Percentiles rank a stretch among this genome's conserved stretches.
phyloP scores from a whole-genome alignment of 1,284 basidiomycete species.

The Chondrostereum purpureum region DNA sequence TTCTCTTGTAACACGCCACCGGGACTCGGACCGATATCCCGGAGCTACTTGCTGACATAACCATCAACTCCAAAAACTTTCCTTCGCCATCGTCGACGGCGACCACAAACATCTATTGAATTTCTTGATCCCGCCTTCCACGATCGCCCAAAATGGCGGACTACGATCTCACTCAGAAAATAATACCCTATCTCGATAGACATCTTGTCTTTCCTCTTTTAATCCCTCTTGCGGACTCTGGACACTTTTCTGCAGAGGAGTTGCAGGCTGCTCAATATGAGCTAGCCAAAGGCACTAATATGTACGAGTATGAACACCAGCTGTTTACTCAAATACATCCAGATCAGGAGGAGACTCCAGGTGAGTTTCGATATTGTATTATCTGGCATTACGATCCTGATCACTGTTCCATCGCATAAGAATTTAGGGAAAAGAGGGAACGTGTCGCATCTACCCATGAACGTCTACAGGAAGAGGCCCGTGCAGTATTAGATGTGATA shows the following conservation, averaged over 20 bases:
- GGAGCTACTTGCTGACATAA: neutral
- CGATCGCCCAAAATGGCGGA: slow-evolving; percentile 77
- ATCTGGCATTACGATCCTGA: neutral
- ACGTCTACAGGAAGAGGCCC: slow-evolving; percentile 80
- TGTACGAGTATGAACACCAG: neutral
- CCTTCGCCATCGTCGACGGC: neutral
- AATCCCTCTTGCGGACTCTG: neutral
- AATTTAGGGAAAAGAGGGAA: slow-evolving; percentile 77
- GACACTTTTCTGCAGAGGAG: neutral
- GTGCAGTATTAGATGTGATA: slow-evolving; percentile 91
- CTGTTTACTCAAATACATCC: slow-evolving; percentile 2
- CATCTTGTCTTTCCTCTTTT: slow-evolving; percentile 3
- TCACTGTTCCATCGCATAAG: slow-evolving; percentile 34
- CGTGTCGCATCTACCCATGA: slow-evolving; percentile 82
- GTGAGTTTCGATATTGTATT: neutral
- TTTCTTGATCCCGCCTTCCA: no score
- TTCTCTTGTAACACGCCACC: no score
- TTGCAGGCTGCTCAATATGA: neutral
- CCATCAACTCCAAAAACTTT: neutral
- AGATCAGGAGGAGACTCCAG: neutral
- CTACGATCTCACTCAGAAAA: slow-evolving; percentile 84
- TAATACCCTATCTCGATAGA: slow-evolving; percentile 44
- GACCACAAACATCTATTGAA: no score
- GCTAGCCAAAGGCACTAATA: slow-evolving; percentile 1
- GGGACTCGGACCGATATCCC: no score